Evolutionary conservation across 805 yeast species (phyloP), one percentile per base, ranked within the genome.

Genomic region (Kodamaea laetipori): DNA sequence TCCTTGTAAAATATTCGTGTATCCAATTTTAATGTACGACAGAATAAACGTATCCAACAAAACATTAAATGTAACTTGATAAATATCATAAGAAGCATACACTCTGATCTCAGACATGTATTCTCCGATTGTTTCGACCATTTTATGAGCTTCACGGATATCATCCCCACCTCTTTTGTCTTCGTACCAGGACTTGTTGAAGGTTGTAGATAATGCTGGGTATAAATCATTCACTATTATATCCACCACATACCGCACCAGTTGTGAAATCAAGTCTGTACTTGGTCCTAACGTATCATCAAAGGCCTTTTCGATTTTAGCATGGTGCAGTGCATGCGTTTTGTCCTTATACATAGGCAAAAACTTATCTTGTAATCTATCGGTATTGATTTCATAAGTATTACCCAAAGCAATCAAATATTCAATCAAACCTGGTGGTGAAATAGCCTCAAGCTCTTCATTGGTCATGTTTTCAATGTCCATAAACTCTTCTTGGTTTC

Each of bases 391-490:
- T 49, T 86, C 94, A 63, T 86, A 95, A 52, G 90, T 94, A 63
- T 89, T 89, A 2, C 90, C 92, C 12, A 87, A 73, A 0, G 96
- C 96, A 11, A 86, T 77, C 41, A 86, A 64, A 63, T 89, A 89
- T 56, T 89, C 96, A 30, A 84, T 72, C 23, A 89, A 67, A 1
- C 96, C 97, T 17, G 86, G 83, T 71, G 46, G 69, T 3, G 75
- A 66, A 18, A 69, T 61, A 11, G 57, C 54, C 5, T 63, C 62
- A 18, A 65, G 52, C 49, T 71, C 65, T 44, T 69, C 73, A 6
- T 61, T 61, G 0, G 72, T 54, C 73, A 71, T 66, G 47, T 61
- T 66, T 17, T 69, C 74, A 41, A 68, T 44, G 46, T 71, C 73
- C 19, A 50, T 21, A 8, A 53, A 42, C 26, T 37, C 50, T 5